phyloP scores from a whole-genome alignment of 257 asterid genomes.

The Coffea canephora region DNA sequence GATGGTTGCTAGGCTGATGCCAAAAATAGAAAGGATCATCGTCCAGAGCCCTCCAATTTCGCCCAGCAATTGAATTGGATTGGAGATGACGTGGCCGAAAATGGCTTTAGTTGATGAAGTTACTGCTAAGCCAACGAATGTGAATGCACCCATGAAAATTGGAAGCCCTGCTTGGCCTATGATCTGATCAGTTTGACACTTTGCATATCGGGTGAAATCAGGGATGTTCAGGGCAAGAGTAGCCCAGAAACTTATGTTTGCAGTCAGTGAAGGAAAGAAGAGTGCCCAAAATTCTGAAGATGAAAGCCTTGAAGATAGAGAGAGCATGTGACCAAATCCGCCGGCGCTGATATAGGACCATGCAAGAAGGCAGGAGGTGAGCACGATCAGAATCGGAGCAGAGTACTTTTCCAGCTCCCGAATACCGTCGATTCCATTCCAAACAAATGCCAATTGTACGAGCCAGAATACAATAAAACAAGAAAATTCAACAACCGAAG shows the following conservation, averaged over 20 bases:
- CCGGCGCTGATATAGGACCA: slow-evolving; percentile 80
- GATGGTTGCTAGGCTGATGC: slow-evolving; percentile 70
- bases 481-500: slow-evolving; percentile 73
- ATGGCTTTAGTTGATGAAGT: slow-evolving; percentile 80
- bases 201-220: slow-evolving; percentile 84
- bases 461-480: slow-evolving; percentile 78
- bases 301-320: slow-evolving; percentile 64
- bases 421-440: slow-evolving; percentile 90
- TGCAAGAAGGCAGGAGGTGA: slow-evolving; percentile 52
- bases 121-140: slow-evolving; percentile 91
- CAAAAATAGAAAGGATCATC: slow-evolving; percentile 58
- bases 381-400: slow-evolving; percentile 62
- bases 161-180: slow-evolving; percentile 79
- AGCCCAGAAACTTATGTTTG: slow-evolving; percentile 95
- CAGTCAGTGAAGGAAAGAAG: slow-evolving; percentile 82
- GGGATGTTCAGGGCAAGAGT: slow-evolving; percentile 80
- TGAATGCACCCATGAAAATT: slow-evolving; percentile 77
- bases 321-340: slow-evolving; percentile 74
- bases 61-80: slow-evolving; percentile 71
- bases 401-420: slow-evolving; percentile 71
- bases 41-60: slow-evolving; percentile 72
- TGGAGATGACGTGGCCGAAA: slow-evolving; percentile 65
- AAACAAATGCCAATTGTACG: slow-evolving; percentile 59
- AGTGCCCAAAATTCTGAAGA: slow-evolving; percentile 67
- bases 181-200: slow-evolving; percentile 62